Percentiles rank a stretch among this genome's conserved stretches.
These are phyloP conservation scores for Croton setiger DNA, from an alignment of 441 rosid species.

Conservation along the genomic window DNA sequence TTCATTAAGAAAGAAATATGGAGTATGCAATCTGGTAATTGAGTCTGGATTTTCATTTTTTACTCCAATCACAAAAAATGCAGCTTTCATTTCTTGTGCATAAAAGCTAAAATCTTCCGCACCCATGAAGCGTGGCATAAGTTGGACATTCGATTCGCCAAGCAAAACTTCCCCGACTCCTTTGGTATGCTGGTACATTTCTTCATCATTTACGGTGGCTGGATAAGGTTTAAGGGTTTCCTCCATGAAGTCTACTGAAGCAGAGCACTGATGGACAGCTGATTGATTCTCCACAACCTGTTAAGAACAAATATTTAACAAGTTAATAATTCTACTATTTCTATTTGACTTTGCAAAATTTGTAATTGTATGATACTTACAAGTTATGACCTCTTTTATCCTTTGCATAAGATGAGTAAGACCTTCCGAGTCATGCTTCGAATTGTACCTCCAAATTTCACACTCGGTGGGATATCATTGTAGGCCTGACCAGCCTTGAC, in stretches of 20 bases:
- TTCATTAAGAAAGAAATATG: slow-evolving; percentile 19
- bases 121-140: slow-evolving; percentile 7
- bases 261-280: slow-evolving; percentile 22
- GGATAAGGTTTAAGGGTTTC: slow-evolving; percentile 22
- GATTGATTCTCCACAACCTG: slow-evolving; percentile 27
- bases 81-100: slow-evolving; percentile 24
- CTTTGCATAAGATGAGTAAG: slow-evolving; percentile 37
- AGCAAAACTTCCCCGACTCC: slow-evolving; percentile 25
- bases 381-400: slow-evolving; percentile 30
- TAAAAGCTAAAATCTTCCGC: slow-evolving; percentile 27
- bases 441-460: slow-evolving; percentile 46
- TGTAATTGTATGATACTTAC: slow-evolving; percentile 1
- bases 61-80: slow-evolving; percentile 18
- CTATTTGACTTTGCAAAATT: background rate
- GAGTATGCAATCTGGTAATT: slow-evolving; percentile 17
- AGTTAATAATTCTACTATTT: background rate
- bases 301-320: background rate
- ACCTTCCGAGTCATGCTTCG: slow-evolving; percentile 47
- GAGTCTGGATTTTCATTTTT: slow-evolving; percentile 7
- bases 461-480: slow-evolving; percentile 46
- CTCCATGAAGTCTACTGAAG: slow-evolving; percentile 26
- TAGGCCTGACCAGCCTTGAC: slow-evolving; percentile 40
- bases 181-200: slow-evolving; percentile 22
- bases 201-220: slow-evolving; percentile 26
- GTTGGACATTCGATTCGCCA: slow-evolving; percentile 21